Conservation (phyloP, 768 basidiomycete genomes). For the Chlorophyllum brunneum region DNA sequence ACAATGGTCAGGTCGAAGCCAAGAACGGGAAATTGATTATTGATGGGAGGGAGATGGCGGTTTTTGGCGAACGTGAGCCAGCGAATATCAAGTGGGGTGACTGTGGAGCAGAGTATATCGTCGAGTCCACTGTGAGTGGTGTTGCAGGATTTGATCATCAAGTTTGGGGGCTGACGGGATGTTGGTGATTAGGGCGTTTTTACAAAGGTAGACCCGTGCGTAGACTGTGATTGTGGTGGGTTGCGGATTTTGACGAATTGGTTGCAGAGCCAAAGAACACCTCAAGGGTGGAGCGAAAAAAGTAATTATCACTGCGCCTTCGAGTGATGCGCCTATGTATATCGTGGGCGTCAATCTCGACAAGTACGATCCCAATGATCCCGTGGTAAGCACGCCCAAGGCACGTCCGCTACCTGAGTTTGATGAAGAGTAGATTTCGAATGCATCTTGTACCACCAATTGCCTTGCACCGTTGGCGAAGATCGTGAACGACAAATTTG, state of each 20-base stretch:
- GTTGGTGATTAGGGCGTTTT: constrained; percentile 80
- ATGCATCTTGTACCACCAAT: constrained; percentile 99
- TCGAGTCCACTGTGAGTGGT: constrained; percentile 79
- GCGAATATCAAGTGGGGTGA: constrained; percentile 66
- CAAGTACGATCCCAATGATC: constrained; percentile 78
- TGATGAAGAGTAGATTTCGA: constrained; percentile 66
- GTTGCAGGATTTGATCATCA: background rate
- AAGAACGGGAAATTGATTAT: constrained; percentile 83
- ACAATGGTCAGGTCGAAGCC: constrained; percentile 69
- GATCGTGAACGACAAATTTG: constrained; percentile 95
- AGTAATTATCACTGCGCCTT: constrained; percentile 96
- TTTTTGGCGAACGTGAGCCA: constrained; percentile 84
- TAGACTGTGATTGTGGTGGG: background rate
- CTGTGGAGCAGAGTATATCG: constrained; percentile 80
- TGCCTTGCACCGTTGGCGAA: constrained; percentile 98
- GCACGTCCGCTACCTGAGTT: background rate
- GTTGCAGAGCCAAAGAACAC: constrained; percentile 69
- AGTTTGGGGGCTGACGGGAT: background rate
- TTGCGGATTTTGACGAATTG: background rate
- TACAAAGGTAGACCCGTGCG: constrained; percentile 82
- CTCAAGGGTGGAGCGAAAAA: constrained; percentile 97
- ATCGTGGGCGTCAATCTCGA: constrained; percentile 93
- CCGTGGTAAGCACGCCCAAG: constrained; percentile 24
- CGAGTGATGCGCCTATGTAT: constrained; percentile 89
- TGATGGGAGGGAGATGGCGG: constrained; percentile 63